phyloP scores from a whole-genome alignment of 1,139 yeast genomes.

The Saccharomyces hybrid region DNA sequence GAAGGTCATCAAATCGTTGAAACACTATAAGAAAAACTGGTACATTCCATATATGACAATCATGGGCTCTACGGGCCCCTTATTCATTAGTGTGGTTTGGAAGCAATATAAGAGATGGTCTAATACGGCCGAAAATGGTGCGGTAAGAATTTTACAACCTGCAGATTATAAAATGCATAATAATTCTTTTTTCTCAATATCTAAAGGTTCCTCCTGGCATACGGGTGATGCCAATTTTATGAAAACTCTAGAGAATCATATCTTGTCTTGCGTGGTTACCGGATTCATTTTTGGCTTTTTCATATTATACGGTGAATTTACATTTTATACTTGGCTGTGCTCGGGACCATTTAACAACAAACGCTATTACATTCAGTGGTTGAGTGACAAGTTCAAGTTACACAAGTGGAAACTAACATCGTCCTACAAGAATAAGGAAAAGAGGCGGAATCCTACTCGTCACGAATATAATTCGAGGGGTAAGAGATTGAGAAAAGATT shows the following conservation, averaged over 20 bases:
- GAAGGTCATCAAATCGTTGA: constrained; percentile 58
- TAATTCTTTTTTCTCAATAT: constrained; percentile 60
- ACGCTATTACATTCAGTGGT: not conserved
- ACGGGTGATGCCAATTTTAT: constrained; percentile 73
- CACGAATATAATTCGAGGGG: constrained; percentile 2
- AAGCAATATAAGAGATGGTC: constrained; percentile 81
- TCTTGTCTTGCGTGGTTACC: constrained; percentile 56
- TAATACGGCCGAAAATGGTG: constrained; percentile 47
- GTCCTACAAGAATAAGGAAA: not conserved
- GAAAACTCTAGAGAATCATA: constrained; percentile 62
- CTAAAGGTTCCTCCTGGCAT: constrained; percentile 87
- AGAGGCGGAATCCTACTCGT: not conserved
- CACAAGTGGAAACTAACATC: not conserved
- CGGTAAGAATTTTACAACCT: constrained; percentile 61
- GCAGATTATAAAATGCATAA: constrained; percentile 55
- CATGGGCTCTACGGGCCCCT: constrained; percentile 93
- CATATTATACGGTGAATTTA: constrained; percentile 55
- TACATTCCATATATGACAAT: constrained; percentile 84
- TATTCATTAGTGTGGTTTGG: constrained; percentile 80
- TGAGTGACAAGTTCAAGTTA: not conserved
- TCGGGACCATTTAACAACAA: constrained; percentile 2
- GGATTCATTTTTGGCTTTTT: constrained; percentile 56
- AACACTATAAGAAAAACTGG: constrained; percentile 64
- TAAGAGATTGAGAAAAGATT: constrained; percentile 18
- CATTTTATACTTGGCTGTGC: constrained; percentile 43